Evolutionary conservation across 176 grass and related monocot species (phyloP), one percentile per base, ranked within the genome.

Genomic region (Hordeum marinum): DNA sequence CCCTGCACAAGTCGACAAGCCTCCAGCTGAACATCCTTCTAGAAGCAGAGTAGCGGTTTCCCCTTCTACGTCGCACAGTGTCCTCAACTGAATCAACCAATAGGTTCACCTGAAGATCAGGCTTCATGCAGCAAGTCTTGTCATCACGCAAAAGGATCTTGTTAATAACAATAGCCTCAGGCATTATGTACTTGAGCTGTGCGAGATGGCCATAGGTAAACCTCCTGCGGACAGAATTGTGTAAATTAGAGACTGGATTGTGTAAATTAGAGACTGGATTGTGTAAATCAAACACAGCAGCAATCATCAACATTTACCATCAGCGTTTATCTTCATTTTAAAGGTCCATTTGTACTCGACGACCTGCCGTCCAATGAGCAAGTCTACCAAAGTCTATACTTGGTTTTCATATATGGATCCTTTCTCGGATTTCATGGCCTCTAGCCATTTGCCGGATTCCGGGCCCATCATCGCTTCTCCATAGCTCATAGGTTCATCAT

Each of bases 101-200:
- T 9, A 98, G 72, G 72, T 69, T 92, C 36, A 95, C 86, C 76
- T 95, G 96, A 66, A 95, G 89, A 75, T 92, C 93, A 0, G 96
- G 91, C 72, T 90, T 95, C 96, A 98, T 94, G 37, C 93, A 95
- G 68, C 91, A 95, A 29, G 96, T 98, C 23, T 12, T 79, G 63
- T 94, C 89, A 6, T 98, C 96, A 4, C 77, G 85, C 82, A 90
- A 23, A 81, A 93, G 89, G 64, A 95, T 89, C 58, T 94, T 98
- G 17, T 95, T 95, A 76, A 95, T 82, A 11, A 83, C 72, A 69
- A 94, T 92, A 5, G 83, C 88, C 70, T 95, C 93, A 0, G 93
- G 91, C 82, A 98, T 86, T 66, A 93, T 88, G 73, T 94, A 88
- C 83, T 93, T 94, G n/a, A 98, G 78, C 80, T 95, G 93, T 0